Evolutionary conservation across 2,329 filamentous ascomycete genomes (phyloP), one percentile per base, ranked within the genome.

Genomic region (Botryosphaeria dothidea): DNA sequence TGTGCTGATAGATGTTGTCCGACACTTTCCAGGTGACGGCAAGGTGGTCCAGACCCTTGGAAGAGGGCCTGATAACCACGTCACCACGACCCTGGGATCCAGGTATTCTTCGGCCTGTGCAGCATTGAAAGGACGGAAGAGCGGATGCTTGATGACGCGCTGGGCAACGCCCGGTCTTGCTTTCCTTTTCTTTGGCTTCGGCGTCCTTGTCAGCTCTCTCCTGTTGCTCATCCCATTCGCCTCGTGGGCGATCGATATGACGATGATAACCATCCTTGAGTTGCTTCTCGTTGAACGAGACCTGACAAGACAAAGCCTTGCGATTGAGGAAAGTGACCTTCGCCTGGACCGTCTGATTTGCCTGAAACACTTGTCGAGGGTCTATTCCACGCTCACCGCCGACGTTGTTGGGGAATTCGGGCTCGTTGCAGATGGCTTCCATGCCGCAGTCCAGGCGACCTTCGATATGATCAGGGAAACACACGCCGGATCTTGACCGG

Each of bases 21-120:
- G 92, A 90, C 15, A 99, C 93, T 82, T 99, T 99, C 95, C 95
- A 99, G 0, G 95, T 99, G 52, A 99, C 88, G 7, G 94, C 93
- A 64, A 99, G 84, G 81, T 99, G 95, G 76, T 99, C 95, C 66
- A 92, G 91, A 49, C 95, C 95, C 77, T 96, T 97, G 29, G 93
- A 97, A 0, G 93, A 97, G 3, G 95, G 94, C 49, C 95, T 90
- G 73, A 99, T 97, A 67, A 99, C 92, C 64, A 96, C 90, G 76
- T 98, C 95, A 56, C 95, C 95, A 6, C 89, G 85, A 60, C 90
- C 87, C 76, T 96, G 92, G 15, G 91, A 92, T 46, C 93, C 34
- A 99, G 85, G 76, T 90, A 98, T 77, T 98, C 92, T 78, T 98
- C 92, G 0, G 95, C 95, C 79, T 98, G 93, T 2, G 89, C 88